These are phyloP conservation scores for Saturnispora sekii DNA, from an alignment of 805 yeast species.

Conservation along the genomic window DNA sequence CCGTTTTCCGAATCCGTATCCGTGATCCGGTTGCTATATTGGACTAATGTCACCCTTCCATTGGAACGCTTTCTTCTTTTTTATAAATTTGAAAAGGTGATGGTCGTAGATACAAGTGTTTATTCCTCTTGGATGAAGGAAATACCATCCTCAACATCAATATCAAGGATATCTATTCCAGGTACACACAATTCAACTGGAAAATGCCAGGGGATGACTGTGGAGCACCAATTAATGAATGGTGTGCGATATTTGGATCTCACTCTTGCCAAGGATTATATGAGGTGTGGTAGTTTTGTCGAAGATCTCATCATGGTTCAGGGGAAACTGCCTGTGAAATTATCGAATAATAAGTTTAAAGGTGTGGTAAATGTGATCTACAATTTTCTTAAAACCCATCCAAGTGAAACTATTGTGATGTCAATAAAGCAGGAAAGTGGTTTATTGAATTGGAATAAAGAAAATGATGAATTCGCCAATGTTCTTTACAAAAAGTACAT, in stretches of 20 bases:
- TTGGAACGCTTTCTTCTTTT: not conserved
- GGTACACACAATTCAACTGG: constrained; percentile 89
- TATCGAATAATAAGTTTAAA: constrained; percentile 43
- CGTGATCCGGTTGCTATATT: too few species aligned
- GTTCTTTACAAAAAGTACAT: constrained; percentile 51
- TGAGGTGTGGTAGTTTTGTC: constrained; percentile 30
- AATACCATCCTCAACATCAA: constrained; percentile 36
- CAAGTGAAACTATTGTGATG: constrained; percentile 52
- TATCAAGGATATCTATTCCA: constrained; percentile 55
- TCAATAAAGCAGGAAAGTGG: constrained; percentile 70
- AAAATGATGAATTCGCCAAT: constrained; percentile 54
- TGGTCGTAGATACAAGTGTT: not conserved
- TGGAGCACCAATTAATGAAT: constrained; percentile 52
- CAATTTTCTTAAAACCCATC: constrained; percentile 41
- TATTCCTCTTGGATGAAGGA: constrained; percentile 36
- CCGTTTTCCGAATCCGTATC: too few species aligned
- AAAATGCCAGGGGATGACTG: constrained; percentile 58
- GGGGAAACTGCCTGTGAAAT: constrained; percentile 65
- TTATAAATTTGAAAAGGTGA: not conserved
- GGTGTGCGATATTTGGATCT: constrained; percentile 74
- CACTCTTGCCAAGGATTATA: constrained; percentile 49
- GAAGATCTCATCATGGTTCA: constrained; percentile 59
- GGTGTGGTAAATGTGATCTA: constrained; percentile 51
- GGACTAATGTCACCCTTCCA: too few species aligned
- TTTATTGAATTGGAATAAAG: constrained; percentile 48